phyloP scores from a whole-genome alignment of 441 rosid genomes.

The Biscutella laevigata region DNA sequence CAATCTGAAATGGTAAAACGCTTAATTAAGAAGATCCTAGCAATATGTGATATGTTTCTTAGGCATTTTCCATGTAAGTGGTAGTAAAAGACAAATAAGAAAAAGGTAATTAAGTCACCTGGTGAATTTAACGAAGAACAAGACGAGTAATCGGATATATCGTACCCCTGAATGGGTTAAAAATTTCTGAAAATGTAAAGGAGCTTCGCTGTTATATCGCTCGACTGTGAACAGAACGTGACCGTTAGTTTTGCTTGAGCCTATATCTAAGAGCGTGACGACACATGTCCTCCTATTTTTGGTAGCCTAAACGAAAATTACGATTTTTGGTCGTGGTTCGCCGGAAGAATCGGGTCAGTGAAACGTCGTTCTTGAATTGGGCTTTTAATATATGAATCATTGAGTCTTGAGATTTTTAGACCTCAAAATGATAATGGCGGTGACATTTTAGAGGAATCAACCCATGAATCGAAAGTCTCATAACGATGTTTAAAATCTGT shows the following conservation, averaged over 20 bases:
- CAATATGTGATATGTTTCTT: too few species aligned
- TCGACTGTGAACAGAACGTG: slow-evolving; percentile 3
- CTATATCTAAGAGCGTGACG: slow-evolving; percentile 3
- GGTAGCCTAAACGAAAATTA: not conserved
- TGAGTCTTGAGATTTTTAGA: too few species aligned
- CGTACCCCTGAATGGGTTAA: slow-evolving; percentile 19
- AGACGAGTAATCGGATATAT: not conserved
- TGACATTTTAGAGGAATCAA: too few species aligned
- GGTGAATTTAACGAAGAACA: not conserved
- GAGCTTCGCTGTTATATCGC: slow-evolving; percentile 8
- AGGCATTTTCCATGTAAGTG: not conserved
- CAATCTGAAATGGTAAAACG: too few species aligned
- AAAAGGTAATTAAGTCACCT: slow-evolving; percentile 2
- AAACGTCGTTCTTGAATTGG: not conserved
- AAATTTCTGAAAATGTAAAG: slow-evolving; percentile 2
- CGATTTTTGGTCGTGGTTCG: not conserved
- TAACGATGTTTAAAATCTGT: too few species aligned
- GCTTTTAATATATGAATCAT: not conserved
- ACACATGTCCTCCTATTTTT: slow-evolving; percentile 15
- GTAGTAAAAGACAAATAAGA: too few species aligned
- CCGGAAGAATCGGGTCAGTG: too few species aligned
- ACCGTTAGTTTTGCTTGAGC: not conserved
- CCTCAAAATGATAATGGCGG: too few species aligned
- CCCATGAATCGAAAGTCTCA: too few species aligned
- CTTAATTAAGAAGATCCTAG: too few species aligned